Conservation (phyloP, 2,329 filamentous ascomycete genomes). For the Rhynchosporium graminicola region DNA sequence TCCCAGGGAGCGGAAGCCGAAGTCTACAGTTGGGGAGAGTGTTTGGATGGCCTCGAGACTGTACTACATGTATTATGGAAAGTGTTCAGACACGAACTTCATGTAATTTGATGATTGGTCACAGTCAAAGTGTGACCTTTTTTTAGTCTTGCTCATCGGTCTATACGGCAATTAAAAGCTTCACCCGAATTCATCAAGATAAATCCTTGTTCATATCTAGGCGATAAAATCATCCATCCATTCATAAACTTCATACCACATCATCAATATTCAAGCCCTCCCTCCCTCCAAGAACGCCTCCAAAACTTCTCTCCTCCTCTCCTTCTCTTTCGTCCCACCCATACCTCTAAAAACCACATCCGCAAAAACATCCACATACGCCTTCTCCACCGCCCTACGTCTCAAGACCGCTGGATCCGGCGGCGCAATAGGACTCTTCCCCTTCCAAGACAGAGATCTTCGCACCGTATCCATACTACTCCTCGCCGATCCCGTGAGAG, state of each 20-base stretch:
- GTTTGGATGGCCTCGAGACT: too few species aligned
- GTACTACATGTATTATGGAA: too few species aligned
- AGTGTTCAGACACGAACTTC: too few species aligned
- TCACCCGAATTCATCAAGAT: too few species aligned
- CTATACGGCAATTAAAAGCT: too few species aligned
- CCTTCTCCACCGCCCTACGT: slow-evolving; percentile 59
- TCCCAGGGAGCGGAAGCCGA: too few species aligned
- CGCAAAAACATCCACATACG: slow-evolving; percentile 66
- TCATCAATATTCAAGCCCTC: background rate
- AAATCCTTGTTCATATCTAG: background rate
- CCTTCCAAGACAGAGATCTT: slow-evolving; percentile 37
- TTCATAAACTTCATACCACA: background rate
- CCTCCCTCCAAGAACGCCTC: slow-evolving; percentile 63
- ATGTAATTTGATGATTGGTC: too few species aligned
- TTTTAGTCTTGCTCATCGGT: too few species aligned
- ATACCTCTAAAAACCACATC: slow-evolving; percentile 59
- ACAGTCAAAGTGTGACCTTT: too few species aligned
- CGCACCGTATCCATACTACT: slow-evolving; percentile 34
- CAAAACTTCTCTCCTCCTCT: slow-evolving; percentile 65
- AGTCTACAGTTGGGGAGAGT: too few species aligned
- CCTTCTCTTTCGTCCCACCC: slow-evolving; percentile 49
- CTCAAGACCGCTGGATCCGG: slow-evolving; percentile 53
- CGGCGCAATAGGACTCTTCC: slow-evolving; percentile 36
- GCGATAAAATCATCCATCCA: slow-evolving; percentile 3
- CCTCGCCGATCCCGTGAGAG: slow-evolving; percentile 23